phyloP scores from a whole-genome alignment of 2,329 filamentous ascomycete species.

The Cladosporium sp. region DNA sequence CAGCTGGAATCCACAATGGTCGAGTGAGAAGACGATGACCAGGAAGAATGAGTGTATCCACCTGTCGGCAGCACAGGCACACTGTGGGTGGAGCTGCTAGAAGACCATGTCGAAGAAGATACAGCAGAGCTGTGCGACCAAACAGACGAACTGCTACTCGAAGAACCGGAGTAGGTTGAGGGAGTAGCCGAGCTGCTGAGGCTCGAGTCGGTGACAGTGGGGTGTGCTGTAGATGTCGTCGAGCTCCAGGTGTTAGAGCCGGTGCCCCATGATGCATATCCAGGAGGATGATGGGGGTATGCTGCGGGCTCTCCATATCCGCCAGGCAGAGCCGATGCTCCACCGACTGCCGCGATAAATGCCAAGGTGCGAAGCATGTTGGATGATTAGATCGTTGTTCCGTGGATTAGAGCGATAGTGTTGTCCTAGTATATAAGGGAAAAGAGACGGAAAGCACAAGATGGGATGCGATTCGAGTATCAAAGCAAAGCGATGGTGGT shows the following conservation, averaged over 20 bases:
- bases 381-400: background rate
- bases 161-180: background rate
- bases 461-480: background rate
- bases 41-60: constrained; percentile 2
- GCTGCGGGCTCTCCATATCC: constrained; percentile 11
- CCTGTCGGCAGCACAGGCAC: constrained; percentile 14
- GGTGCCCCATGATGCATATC: constrained; percentile 7
- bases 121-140: background rate
- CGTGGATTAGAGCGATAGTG: background rate
- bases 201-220: background rate
- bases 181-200: background rate
- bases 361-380: constrained; percentile 18
- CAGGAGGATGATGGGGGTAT: constrained; percentile 12
- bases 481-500: constrained; percentile 10
- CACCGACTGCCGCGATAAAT: constrained; percentile 14
- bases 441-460: background rate
- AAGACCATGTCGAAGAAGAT: background rate
- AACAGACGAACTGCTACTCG: constrained; percentile 10
- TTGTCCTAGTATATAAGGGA: background rate
- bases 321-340: constrained; percentile 12
- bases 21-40: constrained; percentile 5
- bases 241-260: constrained; percentile 10
- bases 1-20: constrained; percentile 2
- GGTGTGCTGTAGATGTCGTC: background rate
- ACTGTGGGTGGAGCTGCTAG: constrained; percentile 4